Evolutionary conservation across 192 early-diverging fungal genomes (phyloP), one percentile per base, ranked within the genome.

Genomic region (Coemansia asiatica): DNA sequence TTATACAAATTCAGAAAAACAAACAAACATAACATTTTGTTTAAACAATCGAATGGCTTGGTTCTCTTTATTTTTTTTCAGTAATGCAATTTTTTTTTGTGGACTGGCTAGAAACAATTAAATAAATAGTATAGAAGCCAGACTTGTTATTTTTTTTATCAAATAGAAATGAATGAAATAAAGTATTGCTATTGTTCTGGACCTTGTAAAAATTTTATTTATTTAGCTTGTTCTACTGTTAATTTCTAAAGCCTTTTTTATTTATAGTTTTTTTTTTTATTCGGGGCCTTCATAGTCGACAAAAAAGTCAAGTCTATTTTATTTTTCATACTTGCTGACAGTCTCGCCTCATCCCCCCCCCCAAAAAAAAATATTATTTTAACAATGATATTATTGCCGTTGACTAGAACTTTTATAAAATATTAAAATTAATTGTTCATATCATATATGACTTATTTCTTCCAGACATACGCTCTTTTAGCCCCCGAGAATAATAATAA

Each of bases 151-250:
- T n/a, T n/a, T n/a, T n/a, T n/a, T 44, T 44, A 10, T 6, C 4
- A 8, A 33, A 33, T 33, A 33, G 16, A 44, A 10, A 44, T 26
- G n/a, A 46, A 46, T 46, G 46, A 26, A 46, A 46, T 46, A 60
- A 46, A 60, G 58, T 25, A 36, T 31, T n/a, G 56, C 18, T 23
- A 36, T 58, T 31, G 31, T 58, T 36, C 56, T 58, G 56, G 56
- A n/a, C 56, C n/a, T 33, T 8, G 12, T 13, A 10, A 16, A 4
- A 16, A 13, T 44, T 18, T 18, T 18, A 10, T 44, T 44, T 13
- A 44, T 44, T 33, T 33, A 8, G 31, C 8, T 33, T 33, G 5
- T 0, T 13, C 16, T 44, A 44, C 40, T 44, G 40, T 13, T 44
- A 44, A 44, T 44, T 44, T 44, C 40, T 16, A 15, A n/a, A n/a